Conservation (phyloP, 192 early-diverging fungal species). For the Globomyces pollinis-pini region DNA sequence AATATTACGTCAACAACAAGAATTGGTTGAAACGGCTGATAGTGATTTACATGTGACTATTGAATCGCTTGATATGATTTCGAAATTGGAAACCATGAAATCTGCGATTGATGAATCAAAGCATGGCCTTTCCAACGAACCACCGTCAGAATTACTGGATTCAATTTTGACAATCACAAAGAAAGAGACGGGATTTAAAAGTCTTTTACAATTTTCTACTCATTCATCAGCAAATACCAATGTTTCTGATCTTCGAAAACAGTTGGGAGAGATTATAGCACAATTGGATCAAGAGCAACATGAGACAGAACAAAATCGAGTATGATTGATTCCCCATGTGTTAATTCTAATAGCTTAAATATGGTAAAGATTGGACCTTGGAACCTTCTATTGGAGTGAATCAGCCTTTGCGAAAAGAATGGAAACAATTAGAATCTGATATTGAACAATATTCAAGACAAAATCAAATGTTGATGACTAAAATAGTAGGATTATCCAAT, state of each 20-base stretch:
- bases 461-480: slow-evolving; percentile 23
- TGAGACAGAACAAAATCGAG: slow-evolving; percentile 69
- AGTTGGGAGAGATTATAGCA: too few species aligned
- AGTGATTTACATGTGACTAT: slow-evolving; percentile 74
- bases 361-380: slow-evolving; percentile 79
- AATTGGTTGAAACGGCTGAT: slow-evolving; percentile 71
- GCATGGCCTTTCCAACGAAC: too few species aligned
- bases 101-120: too few species aligned
- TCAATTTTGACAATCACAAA: too few species aligned
- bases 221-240: too few species aligned
- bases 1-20: slow-evolving; percentile 73
- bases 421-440: too few species aligned
- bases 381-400: slow-evolving; percentile 70
- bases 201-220: too few species aligned
- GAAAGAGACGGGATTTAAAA: too few species aligned
- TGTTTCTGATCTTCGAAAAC: too few species aligned
- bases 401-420: slow-evolving; percentile 68
- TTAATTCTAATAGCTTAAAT: too few species aligned
- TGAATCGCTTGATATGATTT: slow-evolving; percentile 79
- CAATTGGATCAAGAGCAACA: slow-evolving; percentile 86
- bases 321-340: slow-evolving; percentile 39
- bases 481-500: slow-evolving; percentile 22
- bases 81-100: too few species aligned
- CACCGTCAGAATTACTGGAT: too few species aligned
- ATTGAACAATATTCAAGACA: slow-evolving; percentile 58